These are phyloP conservation scores for Scopulariopsis brevicaulis DNA, from an alignment of 2,329 filamentous ascomycete genomes.

Conservation along the genomic window DNA sequence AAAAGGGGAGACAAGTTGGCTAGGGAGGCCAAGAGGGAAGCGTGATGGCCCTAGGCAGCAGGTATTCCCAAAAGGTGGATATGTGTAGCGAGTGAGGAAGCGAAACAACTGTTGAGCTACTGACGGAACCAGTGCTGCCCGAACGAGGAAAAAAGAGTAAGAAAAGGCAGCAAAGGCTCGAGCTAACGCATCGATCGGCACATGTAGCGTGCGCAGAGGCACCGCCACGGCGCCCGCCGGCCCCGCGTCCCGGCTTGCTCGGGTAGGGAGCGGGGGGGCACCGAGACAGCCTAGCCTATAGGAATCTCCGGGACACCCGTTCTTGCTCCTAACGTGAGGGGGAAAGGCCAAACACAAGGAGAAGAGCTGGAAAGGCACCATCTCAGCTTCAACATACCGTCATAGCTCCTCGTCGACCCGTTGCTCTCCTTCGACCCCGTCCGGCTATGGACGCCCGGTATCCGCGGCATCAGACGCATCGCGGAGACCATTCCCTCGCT, in stretches of 20 bases:
- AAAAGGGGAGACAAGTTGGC: background rate
- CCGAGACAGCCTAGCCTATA: too few relatives aligned
- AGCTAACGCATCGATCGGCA: too few relatives aligned
- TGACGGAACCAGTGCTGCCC: background rate
- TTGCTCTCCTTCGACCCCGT: background rate
- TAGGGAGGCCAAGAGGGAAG: too few relatives aligned
- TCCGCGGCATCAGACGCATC: background rate
- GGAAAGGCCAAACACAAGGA: background rate
- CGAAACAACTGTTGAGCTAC: background rate
- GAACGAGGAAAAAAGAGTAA: background rate
- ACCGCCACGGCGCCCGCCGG: too few relatives aligned
- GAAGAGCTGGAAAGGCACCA: background rate
- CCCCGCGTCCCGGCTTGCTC: too few relatives aligned
- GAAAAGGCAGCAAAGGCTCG: background rate
- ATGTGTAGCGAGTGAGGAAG: background rate
- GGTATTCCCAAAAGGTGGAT: background rate
- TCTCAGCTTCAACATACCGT: background rate
- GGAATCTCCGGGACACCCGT: too few relatives aligned
- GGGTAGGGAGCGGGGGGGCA: too few relatives aligned
- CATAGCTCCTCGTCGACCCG: background rate
- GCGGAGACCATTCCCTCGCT: background rate
- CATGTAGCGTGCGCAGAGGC: too few relatives aligned
- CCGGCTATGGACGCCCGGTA: background rate
- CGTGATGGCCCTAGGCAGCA: too few relatives aligned
- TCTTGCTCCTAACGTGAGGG: background rate